Conservation (phyloP, 1,284 basidiomycete genomes). For the Malassezia pachydermatis region DNA sequence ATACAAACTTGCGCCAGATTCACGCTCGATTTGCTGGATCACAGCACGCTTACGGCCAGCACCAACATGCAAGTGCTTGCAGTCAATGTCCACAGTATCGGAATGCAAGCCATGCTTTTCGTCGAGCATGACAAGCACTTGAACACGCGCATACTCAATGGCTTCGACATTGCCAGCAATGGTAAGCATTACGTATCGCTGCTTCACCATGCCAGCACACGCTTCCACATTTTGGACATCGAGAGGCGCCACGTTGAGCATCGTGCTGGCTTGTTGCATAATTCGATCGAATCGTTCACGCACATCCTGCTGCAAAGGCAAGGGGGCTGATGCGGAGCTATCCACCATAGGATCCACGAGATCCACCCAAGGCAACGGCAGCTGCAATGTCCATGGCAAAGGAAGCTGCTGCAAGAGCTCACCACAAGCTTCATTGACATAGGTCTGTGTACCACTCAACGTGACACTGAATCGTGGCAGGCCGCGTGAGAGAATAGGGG, state of each 20-base stretch:
- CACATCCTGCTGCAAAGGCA: conserved; percentile 76
- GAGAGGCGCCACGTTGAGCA: conserved; percentile 63
- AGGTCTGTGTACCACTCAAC: conserved; percentile 78
- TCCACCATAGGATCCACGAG: conserved; percentile 54
- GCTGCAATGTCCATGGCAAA: conserved; percentile 67
- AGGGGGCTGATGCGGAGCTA: conserved; percentile 18
- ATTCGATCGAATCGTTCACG: conserved; percentile 80
- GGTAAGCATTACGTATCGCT: conserved; percentile 81
- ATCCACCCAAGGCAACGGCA: conserved; percentile 83
- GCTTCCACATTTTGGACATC: conserved; percentile 34
- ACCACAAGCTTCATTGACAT: conserved; percentile 81
- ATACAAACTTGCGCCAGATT: conserved; percentile 94
- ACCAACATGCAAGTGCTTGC: conserved; percentile 84
- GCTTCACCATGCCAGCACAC: conserved; percentile 70
- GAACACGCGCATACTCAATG: conserved; percentile 80
- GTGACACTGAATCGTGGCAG: conserved; percentile 55
- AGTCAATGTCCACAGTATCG: conserved; percentile 84
- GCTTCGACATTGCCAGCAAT: conserved; percentile 75
- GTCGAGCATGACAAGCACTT: conserved; percentile 84
- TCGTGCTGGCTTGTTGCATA: conserved; percentile 71
- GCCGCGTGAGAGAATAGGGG: neutral
- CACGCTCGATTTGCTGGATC: conserved; percentile 87
- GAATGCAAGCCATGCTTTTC: conserved; percentile 62
- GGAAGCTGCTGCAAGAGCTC: conserved; percentile 81
- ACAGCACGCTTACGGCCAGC: conserved; percentile 77